Conservation (phyloP, 106 monocot genomes). For the Agapanthus africanus region DNA sequence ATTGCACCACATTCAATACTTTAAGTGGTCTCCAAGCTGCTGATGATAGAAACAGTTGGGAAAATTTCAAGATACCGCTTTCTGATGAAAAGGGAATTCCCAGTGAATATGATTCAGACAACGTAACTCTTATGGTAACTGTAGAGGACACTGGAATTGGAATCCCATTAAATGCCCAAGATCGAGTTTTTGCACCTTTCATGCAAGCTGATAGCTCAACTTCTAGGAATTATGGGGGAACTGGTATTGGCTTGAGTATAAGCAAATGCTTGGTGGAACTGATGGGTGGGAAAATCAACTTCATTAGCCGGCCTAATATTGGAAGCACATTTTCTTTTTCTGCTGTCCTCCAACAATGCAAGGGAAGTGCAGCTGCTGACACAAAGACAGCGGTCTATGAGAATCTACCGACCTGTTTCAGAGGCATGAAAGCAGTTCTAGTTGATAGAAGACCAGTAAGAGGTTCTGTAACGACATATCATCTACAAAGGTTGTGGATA, state of each 20-base stretch:
- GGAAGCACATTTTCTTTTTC: slow-evolving; percentile 97
- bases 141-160: slow-evolving; percentile 96
- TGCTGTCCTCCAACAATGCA: slow-evolving; percentile 45
- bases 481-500: slow-evolving; percentile 74
- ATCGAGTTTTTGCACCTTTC: slow-evolving; percentile 88
- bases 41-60: slow-evolving; percentile 75
- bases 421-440: slow-evolving; percentile 49
- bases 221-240: slow-evolving; percentile 90
- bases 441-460: slow-evolving; percentile 75
- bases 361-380: slow-evolving; percentile 11
- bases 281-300: slow-evolving; percentile 83
- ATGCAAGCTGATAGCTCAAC: slow-evolving; percentile 99
- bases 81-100: slow-evolving; percentile 32
- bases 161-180: slow-evolving; percentile 81
- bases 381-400: slow-evolving; percentile 47
- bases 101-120: slow-evolving; percentile 16
- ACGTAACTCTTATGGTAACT: slow-evolving; percentile 55
- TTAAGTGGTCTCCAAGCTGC: slow-evolving; percentile 85
- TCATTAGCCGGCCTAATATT: slow-evolving; percentile 58
- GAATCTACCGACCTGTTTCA: slow-evolving; percentile 50
- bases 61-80: slow-evolving; percentile 53
- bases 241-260: slow-evolving; percentile 95
- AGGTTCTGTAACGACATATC: slow-evolving; percentile 77
- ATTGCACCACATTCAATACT: slow-evolving; percentile 30
- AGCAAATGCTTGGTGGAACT: slow-evolving; percentile 96